Evolutionary conservation across 116 monocot species (phyloP).

Genomic region (Thalassia testudinum): DNA sequence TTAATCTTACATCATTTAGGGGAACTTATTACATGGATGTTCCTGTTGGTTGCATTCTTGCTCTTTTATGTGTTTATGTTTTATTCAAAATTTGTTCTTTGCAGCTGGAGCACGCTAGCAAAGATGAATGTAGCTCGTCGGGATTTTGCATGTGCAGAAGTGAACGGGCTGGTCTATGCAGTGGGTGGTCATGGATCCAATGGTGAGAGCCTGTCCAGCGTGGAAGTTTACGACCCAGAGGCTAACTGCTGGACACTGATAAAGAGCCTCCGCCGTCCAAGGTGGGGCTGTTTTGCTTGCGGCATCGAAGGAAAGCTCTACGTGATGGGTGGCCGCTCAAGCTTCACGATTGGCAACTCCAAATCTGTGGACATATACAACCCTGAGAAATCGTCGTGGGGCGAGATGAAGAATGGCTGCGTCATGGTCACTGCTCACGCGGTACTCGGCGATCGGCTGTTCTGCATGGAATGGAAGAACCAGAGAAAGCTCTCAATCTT

Average conservation of each 20-base stretch:
- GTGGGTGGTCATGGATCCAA: slow-evolving; percentile 52
- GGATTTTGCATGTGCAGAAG: slow-evolving; percentile 66
- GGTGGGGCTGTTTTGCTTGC: slow-evolving; percentile 74
- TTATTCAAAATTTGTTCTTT: background rate
- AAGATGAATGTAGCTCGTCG: slow-evolving; percentile 66
- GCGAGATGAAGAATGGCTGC: slow-evolving; percentile 66
- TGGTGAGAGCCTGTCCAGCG: slow-evolving; percentile 57
- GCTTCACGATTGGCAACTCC: slow-evolving; percentile 72
- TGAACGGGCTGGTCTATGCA: slow-evolving; percentile 45
- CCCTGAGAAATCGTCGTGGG: slow-evolving; percentile 31
- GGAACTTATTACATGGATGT: no score
- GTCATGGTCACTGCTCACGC: slow-evolving; percentile 76
- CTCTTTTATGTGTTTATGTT: background rate
- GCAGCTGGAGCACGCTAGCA: slow-evolving; percentile 55
- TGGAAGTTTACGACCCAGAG: slow-evolving; percentile 57
- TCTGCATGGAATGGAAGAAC: slow-evolving; percentile 72
- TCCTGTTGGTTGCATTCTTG: no score
- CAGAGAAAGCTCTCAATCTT: slow-evolving; percentile 47
- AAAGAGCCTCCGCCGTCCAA: slow-evolving; percentile 48
- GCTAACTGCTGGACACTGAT: slow-evolving; percentile 44
- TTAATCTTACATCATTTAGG: no score
- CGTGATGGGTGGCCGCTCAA: slow-evolving; percentile 76
- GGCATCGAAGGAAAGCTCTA: slow-evolving; percentile 44
- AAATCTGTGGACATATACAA: slow-evolving; percentile 53
- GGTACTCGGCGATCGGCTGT: slow-evolving; percentile 30